A percentile compares a stretch with the other conserved stretches of the same genome.
phyloP scores from a whole-genome alignment of 164 flowering plant genomes.

The Liriodendron chinense region DNA sequence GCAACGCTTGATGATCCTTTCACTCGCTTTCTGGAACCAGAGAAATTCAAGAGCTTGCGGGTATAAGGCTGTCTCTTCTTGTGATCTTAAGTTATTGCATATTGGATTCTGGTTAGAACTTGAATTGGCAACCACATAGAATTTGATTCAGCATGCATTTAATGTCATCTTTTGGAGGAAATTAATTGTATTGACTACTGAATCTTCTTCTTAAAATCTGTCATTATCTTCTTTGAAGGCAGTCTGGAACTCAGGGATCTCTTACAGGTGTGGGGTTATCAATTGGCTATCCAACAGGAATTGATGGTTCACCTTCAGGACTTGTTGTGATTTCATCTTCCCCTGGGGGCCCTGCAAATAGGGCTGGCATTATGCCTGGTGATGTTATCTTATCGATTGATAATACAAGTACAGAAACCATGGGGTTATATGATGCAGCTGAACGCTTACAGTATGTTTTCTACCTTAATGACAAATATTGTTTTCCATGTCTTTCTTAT shows the following conservation, averaged over 20 bases:
- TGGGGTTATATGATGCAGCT: constrained; percentile 96
- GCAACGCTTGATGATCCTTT: constrained; percentile 92
- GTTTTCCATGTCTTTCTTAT: neutral
- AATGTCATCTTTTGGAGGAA: neutral
- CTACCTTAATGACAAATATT: neutral
- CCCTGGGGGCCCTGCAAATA: constrained; percentile 91
- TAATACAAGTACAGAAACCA: constrained; percentile 60
- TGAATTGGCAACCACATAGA: neutral
- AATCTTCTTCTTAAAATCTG: constrained; percentile 13
- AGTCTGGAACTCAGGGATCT: constrained; percentile 98
- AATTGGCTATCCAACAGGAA: constrained; percentile 69
- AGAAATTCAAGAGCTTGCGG: constrained; percentile 80
- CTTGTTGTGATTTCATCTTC: constrained; percentile 84
- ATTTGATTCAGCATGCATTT: neutral
- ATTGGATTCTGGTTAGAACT: neutral
- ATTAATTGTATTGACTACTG: constrained; percentile 2
- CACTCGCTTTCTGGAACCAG: constrained; percentile 94
- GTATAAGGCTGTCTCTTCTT: constrained; percentile 40
- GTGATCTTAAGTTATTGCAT: constrained; percentile 2
- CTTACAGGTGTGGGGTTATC: constrained; percentile 96
- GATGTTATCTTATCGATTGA: constrained; percentile 80
- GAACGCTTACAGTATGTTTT: constrained; percentile 79
- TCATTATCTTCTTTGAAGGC: constrained; percentile 62
- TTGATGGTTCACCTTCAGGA: constrained; percentile 58
- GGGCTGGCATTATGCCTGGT: constrained; percentile 81